Base-by-base conservation (phyloP, 176 grass and related monocot species). In the Triticum monococcum region DNA sequence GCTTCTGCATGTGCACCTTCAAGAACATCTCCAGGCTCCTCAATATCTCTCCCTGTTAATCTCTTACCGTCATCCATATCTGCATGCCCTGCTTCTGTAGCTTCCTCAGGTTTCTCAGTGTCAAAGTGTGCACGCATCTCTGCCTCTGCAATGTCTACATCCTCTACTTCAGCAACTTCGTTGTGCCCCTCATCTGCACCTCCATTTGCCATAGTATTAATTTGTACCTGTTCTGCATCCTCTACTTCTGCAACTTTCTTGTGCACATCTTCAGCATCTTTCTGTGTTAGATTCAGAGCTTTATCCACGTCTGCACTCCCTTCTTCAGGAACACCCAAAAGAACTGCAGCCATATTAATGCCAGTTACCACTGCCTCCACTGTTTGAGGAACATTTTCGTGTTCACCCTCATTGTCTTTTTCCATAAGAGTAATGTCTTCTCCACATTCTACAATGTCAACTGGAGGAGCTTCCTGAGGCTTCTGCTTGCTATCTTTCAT, bases 221-320 rank as follows among this genome's bases (percentile, higher is more conserved):
- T 37, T 54, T 81, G 69, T 12, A 75, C 85, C 22, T 54, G 69
- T 52, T 69, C 64, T 76, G 46, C 63, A 68, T 59, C 48, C 20
- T 88, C 50, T 71, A 66, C 72, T 79, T 69, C 76, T 71, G 38
- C 52, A 83, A 79, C 73, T 83, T 88, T 73, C 63, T 36, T 70
- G 36, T 65, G 24, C 10, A 88, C 69, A 45, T 83, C 86, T 33
- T 77, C 46, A 26, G 48, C 7, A 37, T 83, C 48, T 83, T 88
- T 64, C 26, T 50, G 61, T 35, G 50, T 73, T 61, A 62, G 80
- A 50, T 36, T 48, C 81, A 61, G 20, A 63, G 10, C 9, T 79
- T 71, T 50, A 70, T 71, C 66, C 3, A 20, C 2, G 2, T 79
- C 50, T 71, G 50, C 37, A 72, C 33, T 50, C 40, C 83, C 64